phyloP scores from a whole-genome alignment of 306 rosid species.

The Albizia julibrissin region DNA sequence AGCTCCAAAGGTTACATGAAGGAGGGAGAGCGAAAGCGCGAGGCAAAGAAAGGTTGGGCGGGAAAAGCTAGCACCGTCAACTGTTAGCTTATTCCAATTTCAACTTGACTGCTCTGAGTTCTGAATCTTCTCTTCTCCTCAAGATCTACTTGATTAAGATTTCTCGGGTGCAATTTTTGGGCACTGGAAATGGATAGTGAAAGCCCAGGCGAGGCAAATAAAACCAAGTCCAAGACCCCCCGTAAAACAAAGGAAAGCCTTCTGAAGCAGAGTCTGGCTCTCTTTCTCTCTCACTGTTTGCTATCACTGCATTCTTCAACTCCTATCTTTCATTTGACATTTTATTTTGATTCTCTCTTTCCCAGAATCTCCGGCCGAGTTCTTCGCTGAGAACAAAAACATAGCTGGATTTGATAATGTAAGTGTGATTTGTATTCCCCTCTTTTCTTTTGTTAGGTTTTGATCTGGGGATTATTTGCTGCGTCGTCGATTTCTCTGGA shows the following conservation, averaged over 20 bases:
- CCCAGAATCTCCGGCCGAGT: conserved; percentile 94
- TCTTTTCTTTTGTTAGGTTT: not conserved
- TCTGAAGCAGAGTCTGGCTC: conserved; percentile 78
- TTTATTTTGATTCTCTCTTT: not conserved
- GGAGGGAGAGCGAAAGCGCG: not conserved
- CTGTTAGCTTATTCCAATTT: not conserved
- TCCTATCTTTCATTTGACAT: not conserved
- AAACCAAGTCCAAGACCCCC: conserved; percentile 69
- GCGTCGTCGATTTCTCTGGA: not conserved
- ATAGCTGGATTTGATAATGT: conserved; percentile 97
- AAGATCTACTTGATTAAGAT: not conserved
- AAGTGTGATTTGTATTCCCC: conserved; percentile 8
- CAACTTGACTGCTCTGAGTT: conserved; percentile 14
- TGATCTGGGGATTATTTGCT: not conserved
- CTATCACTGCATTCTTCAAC: not conserved
- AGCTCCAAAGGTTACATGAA: not conserved
- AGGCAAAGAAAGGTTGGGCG: not conserved
- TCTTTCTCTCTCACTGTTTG: conserved; percentile 19
- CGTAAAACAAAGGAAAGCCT: conserved; percentile 69
- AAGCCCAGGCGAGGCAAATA: conserved; percentile 59
- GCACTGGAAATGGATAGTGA: conserved; percentile 60
- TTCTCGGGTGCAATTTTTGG: not conserved
- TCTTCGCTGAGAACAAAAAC: conserved; percentile 93
- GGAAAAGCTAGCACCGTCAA: not conserved
- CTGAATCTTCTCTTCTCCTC: not conserved